Conservation (phyloP, 805 yeast species). For the Yamadazyma olivae region DNA sequence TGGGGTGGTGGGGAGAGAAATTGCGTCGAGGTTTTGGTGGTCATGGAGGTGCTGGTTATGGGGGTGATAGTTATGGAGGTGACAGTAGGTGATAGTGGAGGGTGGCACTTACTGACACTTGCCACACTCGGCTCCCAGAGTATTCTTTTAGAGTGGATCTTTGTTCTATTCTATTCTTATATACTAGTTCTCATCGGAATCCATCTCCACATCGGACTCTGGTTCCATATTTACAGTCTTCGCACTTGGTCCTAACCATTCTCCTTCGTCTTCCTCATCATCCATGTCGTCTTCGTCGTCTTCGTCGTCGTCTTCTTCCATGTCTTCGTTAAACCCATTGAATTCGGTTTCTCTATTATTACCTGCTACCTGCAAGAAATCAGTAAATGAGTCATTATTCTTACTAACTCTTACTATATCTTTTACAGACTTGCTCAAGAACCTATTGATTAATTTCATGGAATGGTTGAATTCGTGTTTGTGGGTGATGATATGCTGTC, state of each 20-base stretch:
- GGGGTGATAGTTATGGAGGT: too few species aligned
- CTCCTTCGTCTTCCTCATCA: conserved; percentile 31
- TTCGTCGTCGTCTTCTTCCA: conserved; percentile 27
- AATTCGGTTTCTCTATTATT: conserved; percentile 20
- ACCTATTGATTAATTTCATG: conserved; percentile 69
- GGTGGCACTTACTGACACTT: too few species aligned
- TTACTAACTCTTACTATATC: conserved; percentile 58
- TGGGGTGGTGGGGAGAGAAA: too few species aligned
- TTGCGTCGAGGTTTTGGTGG: too few species aligned
- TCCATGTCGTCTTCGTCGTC: conserved; percentile 29
- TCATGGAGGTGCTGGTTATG: too few species aligned
- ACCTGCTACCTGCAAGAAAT: conserved; percentile 42
- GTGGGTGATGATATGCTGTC: conserved; percentile 63
- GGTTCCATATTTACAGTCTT: conserved; percentile 21
- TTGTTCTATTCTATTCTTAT: too few species aligned
- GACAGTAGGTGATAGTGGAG: too few species aligned
- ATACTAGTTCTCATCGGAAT: conserved; percentile 1
- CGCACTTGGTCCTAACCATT: conserved; percentile 30
- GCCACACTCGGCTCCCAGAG: too few species aligned
- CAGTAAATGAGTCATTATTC: conserved; percentile 52
- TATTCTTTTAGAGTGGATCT: too few species aligned
- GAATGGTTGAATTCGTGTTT: conserved; percentile 62
- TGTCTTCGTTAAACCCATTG: conserved; percentile 20
- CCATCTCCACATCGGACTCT: conserved; percentile 3
- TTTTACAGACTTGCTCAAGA: conserved; percentile 69